Evolutionary conservation across 2,329 filamentous ascomycete species (phyloP).

Genomic region (Fusarium tricinctum): DNA sequence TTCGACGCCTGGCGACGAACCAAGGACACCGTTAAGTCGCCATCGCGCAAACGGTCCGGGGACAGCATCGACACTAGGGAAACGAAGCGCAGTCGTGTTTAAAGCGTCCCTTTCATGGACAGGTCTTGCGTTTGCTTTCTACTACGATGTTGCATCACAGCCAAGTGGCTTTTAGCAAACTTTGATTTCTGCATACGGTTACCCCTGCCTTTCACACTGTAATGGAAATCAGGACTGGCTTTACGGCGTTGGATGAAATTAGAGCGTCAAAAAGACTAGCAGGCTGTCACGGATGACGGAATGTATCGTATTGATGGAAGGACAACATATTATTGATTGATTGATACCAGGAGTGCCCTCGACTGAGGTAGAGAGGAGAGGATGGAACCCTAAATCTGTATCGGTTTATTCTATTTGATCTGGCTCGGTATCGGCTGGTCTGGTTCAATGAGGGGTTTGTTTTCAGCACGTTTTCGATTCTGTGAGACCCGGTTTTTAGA

Average conservation of each 20-base stretch:
- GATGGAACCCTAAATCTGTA: conserved; percentile 28
- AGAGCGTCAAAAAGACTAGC: conserved; percentile 36
- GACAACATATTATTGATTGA: conserved; percentile 31
- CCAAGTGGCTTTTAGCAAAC: conserved; percentile 25
- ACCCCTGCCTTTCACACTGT: conserved; percentile 22
- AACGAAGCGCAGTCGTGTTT: conserved; percentile 57
- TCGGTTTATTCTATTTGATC: conserved; percentile 23
- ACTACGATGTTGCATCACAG: conserved; percentile 13
- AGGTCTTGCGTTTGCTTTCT: conserved; percentile 21
- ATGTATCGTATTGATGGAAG: conserved; percentile 32
- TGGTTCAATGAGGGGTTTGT: conserved; percentile 26
- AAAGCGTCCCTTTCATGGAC: conserved; percentile 13
- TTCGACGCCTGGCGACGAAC: conserved; percentile 79
- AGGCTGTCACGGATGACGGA: conserved; percentile 22
- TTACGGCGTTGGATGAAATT: conserved; percentile 48
- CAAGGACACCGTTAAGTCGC: conserved; percentile 66
- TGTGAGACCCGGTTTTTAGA: conserved; percentile 40
- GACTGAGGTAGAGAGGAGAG: conserved; percentile 25
- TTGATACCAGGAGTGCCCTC: conserved; percentile 29
- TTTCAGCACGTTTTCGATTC: conserved; percentile 38
- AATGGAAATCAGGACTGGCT: conserved; percentile 41
- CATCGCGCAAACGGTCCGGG: conserved; percentile 60
- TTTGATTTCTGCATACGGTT: conserved; percentile 42
- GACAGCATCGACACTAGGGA: conserved; percentile 51
- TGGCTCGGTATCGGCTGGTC: conserved; percentile 20